Base-by-base conservation (phyloP, 352 stramenopile species). In the Phytophthora cactorum region DNA sequence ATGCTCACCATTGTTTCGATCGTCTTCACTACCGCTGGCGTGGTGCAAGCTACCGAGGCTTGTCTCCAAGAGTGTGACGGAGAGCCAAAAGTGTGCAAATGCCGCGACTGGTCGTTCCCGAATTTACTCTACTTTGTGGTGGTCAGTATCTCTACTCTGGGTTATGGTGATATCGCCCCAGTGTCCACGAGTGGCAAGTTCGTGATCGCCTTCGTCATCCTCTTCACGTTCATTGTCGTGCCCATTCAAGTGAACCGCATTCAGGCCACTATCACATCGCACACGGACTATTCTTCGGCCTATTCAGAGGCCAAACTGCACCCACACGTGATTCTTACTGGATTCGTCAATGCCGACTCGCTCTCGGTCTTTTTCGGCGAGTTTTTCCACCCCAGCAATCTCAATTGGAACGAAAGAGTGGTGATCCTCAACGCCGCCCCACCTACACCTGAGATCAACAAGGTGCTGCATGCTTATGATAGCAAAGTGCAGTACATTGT, bases 401-500 rank as follows among this genome's bases (percentile, higher is more conserved):
- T 93, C 25, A 92, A 93, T 49, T 93, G 86, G 81, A 93, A 92
- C 57, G 86, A 92, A 44, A 80, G 88, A 11, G 77, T 92, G 5
- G 84, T 96, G 12, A 91, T 96, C 15, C 15, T 96, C 7, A 88
- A 92, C 45, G 71, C 85, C 3, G 63, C 74, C 2, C 84, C 82
- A 15, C 89, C 89, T 4, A 79, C 75, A 0, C 52, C 79, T 11
- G 82, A 93, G 17, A 81, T 95, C 28, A 91, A 89, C 59, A 92
- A 90, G 61, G 75, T 93, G 22, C 66, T 95, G n/a, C 89, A 93
- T 50, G 46, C 63, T 2, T 68, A 92, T 12, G 89, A 93, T 25
- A 89, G 75, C 54, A 93, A 91, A 38, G 82, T 90, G 25, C 87
- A 92, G 55, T 96, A 96, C 55, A 86, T 96, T 27, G 84, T 94